Evolutionary conservation across 768 basidiomycete species (phyloP).

Genomic region (Phlegmacium glaucopus): DNA sequence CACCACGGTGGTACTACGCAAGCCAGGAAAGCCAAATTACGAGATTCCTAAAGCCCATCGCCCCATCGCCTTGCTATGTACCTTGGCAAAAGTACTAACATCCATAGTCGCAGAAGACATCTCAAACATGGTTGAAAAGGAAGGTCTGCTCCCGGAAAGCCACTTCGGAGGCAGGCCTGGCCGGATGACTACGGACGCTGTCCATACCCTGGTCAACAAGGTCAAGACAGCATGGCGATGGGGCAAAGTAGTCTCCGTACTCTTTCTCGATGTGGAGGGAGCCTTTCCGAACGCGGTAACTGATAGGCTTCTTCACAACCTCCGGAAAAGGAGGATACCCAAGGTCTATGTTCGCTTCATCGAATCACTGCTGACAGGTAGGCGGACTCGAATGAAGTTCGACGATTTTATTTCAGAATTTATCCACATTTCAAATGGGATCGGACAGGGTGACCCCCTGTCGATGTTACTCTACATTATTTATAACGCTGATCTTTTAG

Average conservation of each 20-base stretch:
- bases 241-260: too few relatives aligned
- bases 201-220: too few relatives aligned
- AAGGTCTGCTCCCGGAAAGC: too few relatives aligned
- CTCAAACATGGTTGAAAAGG: not conserved
- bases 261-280: too few relatives aligned
- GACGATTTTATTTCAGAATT: not conserved
- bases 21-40: conserved; percentile 6
- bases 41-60: conserved; percentile 1
- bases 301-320: too few relatives aligned
- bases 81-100: not conserved
- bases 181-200: too few relatives aligned
- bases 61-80: conserved; percentile 2
- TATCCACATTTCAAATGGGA: not conserved
- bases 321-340: too few relatives aligned
- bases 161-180: too few relatives aligned
- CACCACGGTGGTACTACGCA: not conserved
- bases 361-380: not conserved
- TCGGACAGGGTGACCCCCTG: not conserved
- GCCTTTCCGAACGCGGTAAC: too few relatives aligned
- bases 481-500: not conserved
- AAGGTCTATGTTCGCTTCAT: too few relatives aligned
- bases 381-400: not conserved
- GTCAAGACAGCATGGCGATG: too few relatives aligned
- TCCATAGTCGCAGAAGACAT: not conserved
- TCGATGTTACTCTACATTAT: not conserved